phyloP scores from a whole-genome alignment of 2,329 filamentous ascomycete species.

The Aspergillus proliferans region DNA sequence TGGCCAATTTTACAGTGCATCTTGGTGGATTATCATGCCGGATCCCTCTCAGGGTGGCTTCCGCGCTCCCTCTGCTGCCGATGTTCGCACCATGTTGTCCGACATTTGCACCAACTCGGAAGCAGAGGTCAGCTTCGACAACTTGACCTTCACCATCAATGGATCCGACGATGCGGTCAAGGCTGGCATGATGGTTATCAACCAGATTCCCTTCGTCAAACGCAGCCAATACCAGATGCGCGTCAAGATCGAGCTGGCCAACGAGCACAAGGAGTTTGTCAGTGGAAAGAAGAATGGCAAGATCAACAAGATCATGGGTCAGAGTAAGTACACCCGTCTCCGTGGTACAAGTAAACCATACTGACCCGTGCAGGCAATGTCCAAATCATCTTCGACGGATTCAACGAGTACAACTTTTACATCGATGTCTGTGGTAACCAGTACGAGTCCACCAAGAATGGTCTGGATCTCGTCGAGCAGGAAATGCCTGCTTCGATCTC shows the following conservation, averaged over 20 bases:
- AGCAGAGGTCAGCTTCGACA: constrained; percentile 90
- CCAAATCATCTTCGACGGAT: constrained; percentile 97
- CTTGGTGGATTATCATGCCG: constrained; percentile 84
- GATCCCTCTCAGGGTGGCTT: constrained; percentile 56
- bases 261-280: constrained; percentile 99
- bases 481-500: constrained; percentile 99
- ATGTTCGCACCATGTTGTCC: constrained; percentile 83
- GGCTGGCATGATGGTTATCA: constrained; percentile 87
- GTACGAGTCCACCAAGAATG: constrained; percentile 92
- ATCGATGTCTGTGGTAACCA: constrained; percentile 91
- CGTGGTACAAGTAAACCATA: background rate
- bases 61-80: constrained; percentile 57
- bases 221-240: constrained; percentile 86
- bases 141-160: constrained; percentile 86
- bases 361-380: constrained; percentile 61
- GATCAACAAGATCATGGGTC: constrained; percentile 99
- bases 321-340: constrained; percentile 55
- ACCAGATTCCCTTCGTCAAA: constrained; percentile 81
- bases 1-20: constrained; percentile 94
- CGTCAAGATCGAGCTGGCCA: constrained; percentile 97
- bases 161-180: constrained; percentile 96
- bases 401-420: constrained; percentile 99
- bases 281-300: constrained; percentile 99
- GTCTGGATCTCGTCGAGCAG: constrained; percentile 87
- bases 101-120: constrained; percentile 96